phyloP scores from a whole-genome alignment of 306 rosid genomes.

The Quercus robur region DNA sequence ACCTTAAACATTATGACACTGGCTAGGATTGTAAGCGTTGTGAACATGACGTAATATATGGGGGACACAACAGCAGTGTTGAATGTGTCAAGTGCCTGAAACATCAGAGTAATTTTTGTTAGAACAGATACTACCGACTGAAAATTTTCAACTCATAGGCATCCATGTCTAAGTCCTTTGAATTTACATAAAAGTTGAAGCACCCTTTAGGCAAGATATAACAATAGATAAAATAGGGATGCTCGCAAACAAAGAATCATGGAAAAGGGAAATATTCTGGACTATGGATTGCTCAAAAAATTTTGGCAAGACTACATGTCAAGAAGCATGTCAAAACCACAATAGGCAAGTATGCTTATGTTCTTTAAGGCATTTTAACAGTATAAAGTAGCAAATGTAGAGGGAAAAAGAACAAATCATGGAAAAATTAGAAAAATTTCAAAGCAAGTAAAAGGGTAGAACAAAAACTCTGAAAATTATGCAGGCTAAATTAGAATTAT shows the following conservation, averaged over 20 bases:
- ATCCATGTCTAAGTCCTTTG: not conserved
- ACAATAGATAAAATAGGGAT: not conserved
- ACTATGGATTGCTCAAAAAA: not conserved
- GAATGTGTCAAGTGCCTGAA: conserved; percentile 93
- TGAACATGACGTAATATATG: conserved; percentile 86
- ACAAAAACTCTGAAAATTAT: not conserved
- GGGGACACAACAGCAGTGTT: conserved; percentile 89
- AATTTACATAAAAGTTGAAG: not conserved
- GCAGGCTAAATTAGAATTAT: conserved; percentile 8
- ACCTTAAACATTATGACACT: conserved; percentile 95
- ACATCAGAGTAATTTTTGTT: conserved; percentile 16
- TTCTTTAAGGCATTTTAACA: not conserved
- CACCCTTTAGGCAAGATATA: conserved; percentile 12
- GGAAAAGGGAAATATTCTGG: not conserved
- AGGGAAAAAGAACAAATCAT: not conserved
- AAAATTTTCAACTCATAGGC: not conserved
- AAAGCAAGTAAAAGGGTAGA: not conserved
- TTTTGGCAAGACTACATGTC: not conserved
- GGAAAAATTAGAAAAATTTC: not conserved
- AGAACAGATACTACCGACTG: conserved; percentile 6
- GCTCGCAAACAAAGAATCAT: not conserved
- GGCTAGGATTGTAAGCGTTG: conserved; percentile 73
- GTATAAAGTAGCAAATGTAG: not conserved
- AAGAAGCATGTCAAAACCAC: not conserved
- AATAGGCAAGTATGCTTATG: not conserved